phyloP scores from a whole-genome alignment of 495 filamentous ascomycete genomes.

The Parathielavia hyrcaniae region DNA sequence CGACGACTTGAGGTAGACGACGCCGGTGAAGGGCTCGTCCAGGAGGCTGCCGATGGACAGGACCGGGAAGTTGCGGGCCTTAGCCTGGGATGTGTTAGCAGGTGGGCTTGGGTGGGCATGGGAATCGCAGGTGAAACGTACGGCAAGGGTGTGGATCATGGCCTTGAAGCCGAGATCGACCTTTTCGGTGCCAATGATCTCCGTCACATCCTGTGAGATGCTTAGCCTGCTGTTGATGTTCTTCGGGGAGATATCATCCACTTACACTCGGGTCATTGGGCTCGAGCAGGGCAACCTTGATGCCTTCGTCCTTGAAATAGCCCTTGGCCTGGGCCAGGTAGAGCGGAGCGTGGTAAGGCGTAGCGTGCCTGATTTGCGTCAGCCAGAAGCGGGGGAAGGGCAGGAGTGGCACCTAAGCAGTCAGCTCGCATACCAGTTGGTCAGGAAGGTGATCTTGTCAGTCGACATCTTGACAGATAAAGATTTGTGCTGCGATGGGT shows the following conservation, averaged over 20 bases:
- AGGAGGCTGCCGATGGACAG: conserved; percentile 61
- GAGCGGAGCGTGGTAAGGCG: conserved; percentile 65
- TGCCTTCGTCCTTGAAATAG: conserved; percentile 62
- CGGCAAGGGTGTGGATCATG: conserved; percentile 67
- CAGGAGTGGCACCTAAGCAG: background rate
- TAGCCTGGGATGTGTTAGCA: conserved; percentile 43
- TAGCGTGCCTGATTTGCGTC: conserved; percentile 51
- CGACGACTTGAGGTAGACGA: conserved; percentile 62
- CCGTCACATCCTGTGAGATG: conserved; percentile 64
- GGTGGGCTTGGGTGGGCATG: background rate
- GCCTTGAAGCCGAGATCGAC: conserved; percentile 70
- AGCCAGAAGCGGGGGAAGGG: background rate
- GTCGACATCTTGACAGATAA: conserved; percentile 55
- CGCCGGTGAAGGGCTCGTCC: conserved; percentile 67
- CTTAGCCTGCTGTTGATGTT: no score
- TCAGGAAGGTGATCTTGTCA: conserved; percentile 69
- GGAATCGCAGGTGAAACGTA: conserved; percentile 24
- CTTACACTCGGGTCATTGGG: conserved; percentile 60
- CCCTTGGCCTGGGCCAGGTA: conserved; percentile 65
- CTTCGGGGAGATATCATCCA: background rate
- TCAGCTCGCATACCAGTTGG: conserved; percentile 53
- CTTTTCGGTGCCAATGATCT: conserved; percentile 65
- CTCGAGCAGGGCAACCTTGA: conserved; percentile 65
- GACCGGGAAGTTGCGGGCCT: conserved; percentile 63
- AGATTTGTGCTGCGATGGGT: conserved; percentile 30